These are phyloP conservation scores for Fagus crenata DNA, from an alignment of 306 rosid genomes.

Conservation along the genomic window DNA sequence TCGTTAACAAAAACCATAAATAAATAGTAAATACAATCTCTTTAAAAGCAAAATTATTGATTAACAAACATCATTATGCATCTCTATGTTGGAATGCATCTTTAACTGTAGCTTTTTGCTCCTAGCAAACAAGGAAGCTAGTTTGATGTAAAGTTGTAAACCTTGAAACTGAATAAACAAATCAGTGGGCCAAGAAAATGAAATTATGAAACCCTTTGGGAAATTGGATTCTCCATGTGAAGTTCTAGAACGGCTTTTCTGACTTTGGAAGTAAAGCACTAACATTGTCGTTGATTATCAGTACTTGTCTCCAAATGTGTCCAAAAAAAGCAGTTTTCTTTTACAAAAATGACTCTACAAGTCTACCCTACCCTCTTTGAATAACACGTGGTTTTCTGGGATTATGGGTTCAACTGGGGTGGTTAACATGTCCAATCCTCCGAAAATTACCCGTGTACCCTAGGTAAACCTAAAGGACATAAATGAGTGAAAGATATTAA, in stretches of 20 bases:
- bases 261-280: conserved; percentile 2
- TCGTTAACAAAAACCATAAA: too few species aligned
- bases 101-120: not conserved
- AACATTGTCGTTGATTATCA: not conserved
- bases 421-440: not conserved
- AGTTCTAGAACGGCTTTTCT: not conserved
- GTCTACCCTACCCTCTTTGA: conserved; percentile 8
- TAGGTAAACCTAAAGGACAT: not conserved
- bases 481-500: too few species aligned
- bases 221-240: not conserved
- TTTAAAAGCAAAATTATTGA: too few species aligned
- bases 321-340: not conserved
- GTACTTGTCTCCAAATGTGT: not conserved
- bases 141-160: not conserved
- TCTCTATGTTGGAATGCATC: too few species aligned
- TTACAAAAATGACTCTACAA: not conserved
- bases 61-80: not conserved
- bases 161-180: not conserved
- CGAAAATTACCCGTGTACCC: not conserved
- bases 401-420: conserved; percentile 12
- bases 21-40: too few species aligned
- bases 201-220: not conserved
- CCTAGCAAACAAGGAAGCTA: not conserved
- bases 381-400: not conserved
- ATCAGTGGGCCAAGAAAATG: not conserved